A percentile compares a stretch with the other conserved stretches of the same genome.
Conservation (phyloP, 139 green algal genomes). For the Chlamydomonas schloesseri region DNA sequence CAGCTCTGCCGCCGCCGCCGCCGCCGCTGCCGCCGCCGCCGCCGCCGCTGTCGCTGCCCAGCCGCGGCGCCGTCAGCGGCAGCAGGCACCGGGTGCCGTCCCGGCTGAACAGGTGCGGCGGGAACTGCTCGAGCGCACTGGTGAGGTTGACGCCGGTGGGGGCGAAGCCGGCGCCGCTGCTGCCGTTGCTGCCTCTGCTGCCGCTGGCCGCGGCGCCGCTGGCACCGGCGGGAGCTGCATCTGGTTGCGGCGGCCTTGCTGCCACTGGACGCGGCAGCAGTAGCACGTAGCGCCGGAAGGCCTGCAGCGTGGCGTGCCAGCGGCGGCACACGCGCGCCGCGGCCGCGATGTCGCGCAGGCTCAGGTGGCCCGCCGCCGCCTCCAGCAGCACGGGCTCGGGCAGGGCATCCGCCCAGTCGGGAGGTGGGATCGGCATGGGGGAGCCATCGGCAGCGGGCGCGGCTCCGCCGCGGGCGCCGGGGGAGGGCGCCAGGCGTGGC, state of each 20-base stretch:
- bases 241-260: no score
- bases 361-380: background rate
- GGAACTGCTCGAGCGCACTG: background rate
- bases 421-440: background rate
- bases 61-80: background rate
- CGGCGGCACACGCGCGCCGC: background rate
- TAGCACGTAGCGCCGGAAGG: background rate
- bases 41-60: background rate
- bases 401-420: background rate
- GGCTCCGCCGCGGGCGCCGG: no score
- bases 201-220: no score
- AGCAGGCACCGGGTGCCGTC: background rate
- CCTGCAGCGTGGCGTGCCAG: background rate
- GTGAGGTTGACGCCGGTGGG: background rate
- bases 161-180: no score
- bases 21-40: no score
- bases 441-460: background rate
- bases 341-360: background rate
- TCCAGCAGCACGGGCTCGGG: background rate
- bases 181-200: no score
- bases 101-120: slow-evolving; percentile 8
- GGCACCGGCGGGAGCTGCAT: no score
- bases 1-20: no score
- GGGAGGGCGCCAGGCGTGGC: no score
- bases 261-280: no score